A percentile compares a stretch with the other conserved stretches of the same genome.
Evolutionary conservation across 768 basidiomycete species (phyloP).

Genomic region (Boletellus ananiceps): DNA sequence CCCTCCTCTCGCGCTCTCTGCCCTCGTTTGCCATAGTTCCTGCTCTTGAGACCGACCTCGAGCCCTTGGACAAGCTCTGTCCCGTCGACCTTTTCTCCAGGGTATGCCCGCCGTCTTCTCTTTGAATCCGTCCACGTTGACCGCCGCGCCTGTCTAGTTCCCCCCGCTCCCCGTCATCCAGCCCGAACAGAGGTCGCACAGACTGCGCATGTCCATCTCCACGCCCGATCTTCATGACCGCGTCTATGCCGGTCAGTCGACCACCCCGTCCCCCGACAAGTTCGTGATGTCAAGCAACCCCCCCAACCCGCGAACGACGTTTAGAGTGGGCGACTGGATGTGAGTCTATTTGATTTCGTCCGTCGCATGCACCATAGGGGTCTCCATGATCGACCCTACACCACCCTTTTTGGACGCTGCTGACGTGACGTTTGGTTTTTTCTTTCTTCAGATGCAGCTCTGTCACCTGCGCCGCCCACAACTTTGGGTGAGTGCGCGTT

Average conservation of each 20-base stretch:
- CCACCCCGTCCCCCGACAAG: slow-evolving; percentile 21
- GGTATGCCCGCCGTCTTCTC: slow-evolving; percentile 10
- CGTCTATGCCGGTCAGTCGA: slow-evolving; percentile 7
- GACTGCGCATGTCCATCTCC: slow-evolving; percentile 34
- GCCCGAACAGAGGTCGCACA: slow-evolving; percentile 13
- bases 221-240: slow-evolving; percentile 30
- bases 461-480: slow-evolving; percentile 72
- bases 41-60: slow-evolving; percentile 59
- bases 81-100: slow-evolving; percentile 36
- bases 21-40: slow-evolving; percentile 44
- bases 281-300: slow-evolving; percentile 66
- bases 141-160: slow-evolving; percentile 5
- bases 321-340: slow-evolving; percentile 75
- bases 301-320: slow-evolving; percentile 63
- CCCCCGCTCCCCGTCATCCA: slow-evolving; percentile 23
- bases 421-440: slow-evolving; percentile 2
- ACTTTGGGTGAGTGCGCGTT: slow-evolving; percentile 66
- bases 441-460: slow-evolving; percentile 52
- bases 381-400: slow-evolving; percentile 8
- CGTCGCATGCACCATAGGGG: slow-evolving; percentile 13
- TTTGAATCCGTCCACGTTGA: background rate
- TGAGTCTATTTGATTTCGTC: slow-evolving; percentile 39
- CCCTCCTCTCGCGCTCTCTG: slow-evolving; percentile 49
- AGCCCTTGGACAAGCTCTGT: slow-evolving; percentile 54
- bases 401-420: slow-evolving; percentile 6